A percentile compares a stretch with the other conserved stretches of the same genome.
Evolutionary conservation across 169 alveolate species (phyloP).

Genomic region (Eimeria maxima): DNA sequence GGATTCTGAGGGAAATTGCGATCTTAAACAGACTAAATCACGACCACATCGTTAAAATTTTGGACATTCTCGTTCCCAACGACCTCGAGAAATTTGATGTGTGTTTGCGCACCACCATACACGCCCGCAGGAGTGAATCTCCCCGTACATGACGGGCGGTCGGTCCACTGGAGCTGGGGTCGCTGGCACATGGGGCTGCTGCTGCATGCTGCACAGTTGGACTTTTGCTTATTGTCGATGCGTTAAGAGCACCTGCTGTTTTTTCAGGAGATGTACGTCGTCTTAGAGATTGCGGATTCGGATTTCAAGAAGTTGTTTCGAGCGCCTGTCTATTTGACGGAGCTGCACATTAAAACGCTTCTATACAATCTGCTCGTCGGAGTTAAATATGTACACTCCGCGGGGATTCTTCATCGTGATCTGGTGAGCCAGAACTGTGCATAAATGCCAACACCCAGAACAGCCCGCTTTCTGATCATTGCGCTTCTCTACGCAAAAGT

Average conservation of each 20-base stretch:
- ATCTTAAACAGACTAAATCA: conserved; percentile 95
- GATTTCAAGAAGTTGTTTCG: conserved; percentile 97
- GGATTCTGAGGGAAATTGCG: conserved; percentile 97
- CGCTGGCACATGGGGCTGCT: background rate
- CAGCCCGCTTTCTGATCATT: background rate
- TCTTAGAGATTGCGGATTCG: conserved; percentile 98
- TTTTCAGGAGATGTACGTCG: conserved; percentile 96
- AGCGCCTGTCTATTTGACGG: conserved; percentile 96
- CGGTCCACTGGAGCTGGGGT: background rate
- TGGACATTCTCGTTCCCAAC: conserved; percentile 96
- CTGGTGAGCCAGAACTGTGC: conserved; percentile 67
- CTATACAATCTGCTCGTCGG: conserved; percentile 97
- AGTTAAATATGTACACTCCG: conserved; percentile 96
- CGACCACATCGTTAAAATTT: conserved; percentile 94
- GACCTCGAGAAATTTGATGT: conserved; percentile 94
- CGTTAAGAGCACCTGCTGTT: background rate
- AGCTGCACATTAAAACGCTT: conserved; percentile 95
- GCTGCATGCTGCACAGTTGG: background rate
- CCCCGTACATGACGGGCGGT: too few relatives aligned
- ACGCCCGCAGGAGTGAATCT: too few relatives aligned
- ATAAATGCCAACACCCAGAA: background rate
- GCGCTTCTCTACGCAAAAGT: background rate
- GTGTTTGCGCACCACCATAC: background rate
- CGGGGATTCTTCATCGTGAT: conserved; percentile 93
- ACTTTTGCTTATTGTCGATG: too few relatives aligned